phyloP scores from a whole-genome alignment of 106 monocot species.

The Apostasia ramifera region DNA sequence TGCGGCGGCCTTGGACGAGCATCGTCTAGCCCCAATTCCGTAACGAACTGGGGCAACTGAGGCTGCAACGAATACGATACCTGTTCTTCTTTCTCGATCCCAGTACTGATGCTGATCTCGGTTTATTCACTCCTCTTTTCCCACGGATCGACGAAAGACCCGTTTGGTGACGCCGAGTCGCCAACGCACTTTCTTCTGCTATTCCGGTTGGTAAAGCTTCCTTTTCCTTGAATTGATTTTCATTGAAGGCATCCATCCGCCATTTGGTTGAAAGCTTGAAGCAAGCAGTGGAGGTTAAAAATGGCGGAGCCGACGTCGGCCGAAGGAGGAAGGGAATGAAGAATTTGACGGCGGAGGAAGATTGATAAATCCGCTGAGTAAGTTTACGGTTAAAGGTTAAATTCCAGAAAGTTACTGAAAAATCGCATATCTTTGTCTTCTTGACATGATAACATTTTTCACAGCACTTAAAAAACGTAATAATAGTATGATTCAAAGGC shows the following conservation, averaged over 20 bases:
- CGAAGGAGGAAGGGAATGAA: too few relatives aligned
- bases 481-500: too few relatives aligned
- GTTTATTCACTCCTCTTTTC: neutral
- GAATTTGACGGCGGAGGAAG: too few relatives aligned
- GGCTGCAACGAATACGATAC: neutral
- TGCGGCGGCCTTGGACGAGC: conserved; percentile 1
- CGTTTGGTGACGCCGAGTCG: conserved; percentile 1
- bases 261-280: too few relatives aligned
- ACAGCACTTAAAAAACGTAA: too few relatives aligned
- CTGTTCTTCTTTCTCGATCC: neutral
- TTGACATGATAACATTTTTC: too few relatives aligned
- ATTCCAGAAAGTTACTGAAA: too few relatives aligned
- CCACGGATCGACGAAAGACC: neutral
- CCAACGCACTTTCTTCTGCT: conserved; percentile 1
- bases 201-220: neutral
- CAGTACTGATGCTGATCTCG: neutral
- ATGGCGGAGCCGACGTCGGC: too few relatives aligned
- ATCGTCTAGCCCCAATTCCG: neutral
- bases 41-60: neutral
- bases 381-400: too few relatives aligned
- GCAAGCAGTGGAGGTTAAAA: too few relatives aligned
- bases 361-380: too few relatives aligned
- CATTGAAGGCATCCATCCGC: neutral
- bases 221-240: neutral
- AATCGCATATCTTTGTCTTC: too few relatives aligned